Evolutionary conservation across 371 early-diverging fungal genomes (phyloP).

Genomic region (Nematocida minor): DNA sequence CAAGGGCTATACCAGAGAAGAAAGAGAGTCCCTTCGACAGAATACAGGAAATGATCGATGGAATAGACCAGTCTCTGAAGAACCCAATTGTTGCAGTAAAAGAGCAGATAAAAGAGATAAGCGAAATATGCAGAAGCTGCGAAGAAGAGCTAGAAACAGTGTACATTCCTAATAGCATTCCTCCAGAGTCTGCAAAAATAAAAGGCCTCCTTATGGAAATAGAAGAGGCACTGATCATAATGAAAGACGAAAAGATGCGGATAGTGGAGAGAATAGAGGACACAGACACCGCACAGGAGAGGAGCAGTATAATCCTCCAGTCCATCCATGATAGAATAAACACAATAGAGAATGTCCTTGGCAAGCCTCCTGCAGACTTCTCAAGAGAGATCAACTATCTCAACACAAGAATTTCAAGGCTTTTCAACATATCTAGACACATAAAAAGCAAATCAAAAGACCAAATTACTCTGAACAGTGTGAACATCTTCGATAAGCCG

Average conservation of each 20-base stretch:
- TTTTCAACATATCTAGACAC: conserved; percentile 2
- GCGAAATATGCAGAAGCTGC: not conserved
- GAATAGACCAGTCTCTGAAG: not conserved
- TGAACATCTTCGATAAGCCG: not conserved
- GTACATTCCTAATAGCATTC: not conserved
- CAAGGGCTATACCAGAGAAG: no score
- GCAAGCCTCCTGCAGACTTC: not conserved
- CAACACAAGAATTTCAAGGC: conserved; percentile 3
- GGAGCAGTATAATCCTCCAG: not conserved
- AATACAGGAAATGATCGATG: not conserved
- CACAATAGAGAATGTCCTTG: not conserved
- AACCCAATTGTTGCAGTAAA: not conserved
- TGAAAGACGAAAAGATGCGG: conserved; percentile 3
- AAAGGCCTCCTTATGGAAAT: not conserved
- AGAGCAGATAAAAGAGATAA: not conserved
- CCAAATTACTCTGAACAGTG: not conserved
- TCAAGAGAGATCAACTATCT: not conserved
- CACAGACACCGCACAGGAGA: not conserved
- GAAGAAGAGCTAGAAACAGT: not conserved
- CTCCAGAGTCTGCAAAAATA: not conserved
- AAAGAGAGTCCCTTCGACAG: not conserved
- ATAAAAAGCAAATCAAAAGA: not conserved
- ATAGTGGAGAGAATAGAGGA: not conserved
- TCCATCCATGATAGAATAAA: not conserved
- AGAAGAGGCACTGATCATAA: conserved; percentile 9